Evolutionary conservation across 495 filamentous ascomycete species (phyloP), one percentile per base, ranked within the genome.

Genomic region (Oidiodendron maius): DNA sequence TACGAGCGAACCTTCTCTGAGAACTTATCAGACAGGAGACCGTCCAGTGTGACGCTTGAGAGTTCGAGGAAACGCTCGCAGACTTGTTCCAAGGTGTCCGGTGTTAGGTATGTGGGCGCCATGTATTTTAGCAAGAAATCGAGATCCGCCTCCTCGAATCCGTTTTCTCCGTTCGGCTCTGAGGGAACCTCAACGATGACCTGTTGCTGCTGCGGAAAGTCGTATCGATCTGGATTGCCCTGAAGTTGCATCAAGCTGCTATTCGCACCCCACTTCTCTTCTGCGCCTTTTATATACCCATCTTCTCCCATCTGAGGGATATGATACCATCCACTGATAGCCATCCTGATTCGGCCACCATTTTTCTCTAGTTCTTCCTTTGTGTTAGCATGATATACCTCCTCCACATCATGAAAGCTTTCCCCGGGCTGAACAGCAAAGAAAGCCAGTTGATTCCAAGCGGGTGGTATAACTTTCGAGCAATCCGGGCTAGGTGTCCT

Each of bases 261-360:
- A 59, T 88, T 89, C 56, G 87, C 83, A 10, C 87, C 87, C 17
- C 93, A 74, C 60, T 83, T 82, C 66, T 89, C 87, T 63, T 97
- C 93, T n/a, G 89, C 70, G 1, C 91, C 94, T 52, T 83, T 73
- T 46, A 90, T 81, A 54, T 84, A 97, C 9, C 93, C 94, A n/a
- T 91, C 87, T 61, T 99, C 93, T 28, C 93, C 93, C 53, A 86
- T 71, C 61, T 99, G 93, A 0, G 93, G 94, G 44, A 99, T 96
- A 62, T 99, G 93, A 67, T 89, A 99, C 93, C 93, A 99, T n/a
- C 93, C 93, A 52, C 87, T 94, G 55, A 99, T 97, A 21, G 93
- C 93, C 89, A 97, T 96, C 46, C 93, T 80, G 36, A 95, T 80
- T 38, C 93, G 79, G 5, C 75, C 75, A 36, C 82, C 82, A 26